Evolutionary conservation across 495 filamentous ascomycete species (phyloP).

Genomic region (Xylaria grammica): DNA sequence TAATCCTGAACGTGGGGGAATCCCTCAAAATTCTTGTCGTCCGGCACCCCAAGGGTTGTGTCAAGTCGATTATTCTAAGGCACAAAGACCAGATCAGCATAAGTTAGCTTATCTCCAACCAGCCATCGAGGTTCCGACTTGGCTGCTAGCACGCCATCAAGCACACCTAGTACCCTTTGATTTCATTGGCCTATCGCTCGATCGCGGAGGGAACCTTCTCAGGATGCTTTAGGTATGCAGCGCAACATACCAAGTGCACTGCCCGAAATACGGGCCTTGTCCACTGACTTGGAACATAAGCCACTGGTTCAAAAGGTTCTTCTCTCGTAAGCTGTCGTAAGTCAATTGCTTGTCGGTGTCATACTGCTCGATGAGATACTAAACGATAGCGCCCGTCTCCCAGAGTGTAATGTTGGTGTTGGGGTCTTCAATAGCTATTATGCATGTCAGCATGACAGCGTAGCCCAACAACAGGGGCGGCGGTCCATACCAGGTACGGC

Average conservation of each 20-base stretch:
- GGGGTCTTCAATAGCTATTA: constrained; percentile 62
- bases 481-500: constrained; percentile 51
- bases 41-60: not conserved
- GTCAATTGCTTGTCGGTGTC: constrained; percentile 38
- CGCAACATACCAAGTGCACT: constrained; percentile 23
- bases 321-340: constrained; percentile 38
- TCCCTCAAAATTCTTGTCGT: constrained; percentile 24
- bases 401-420: constrained; percentile 66
- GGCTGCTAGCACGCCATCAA: constrained; percentile 38
- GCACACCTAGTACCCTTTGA: constrained; percentile 46
- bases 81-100: constrained; percentile 40
- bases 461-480: too few relatives aligned
- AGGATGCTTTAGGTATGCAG: constrained; percentile 34
- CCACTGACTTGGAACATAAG: constrained; percentile 50
- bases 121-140: constrained; percentile 26
- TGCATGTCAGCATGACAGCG: too few relatives aligned
- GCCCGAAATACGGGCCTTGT: constrained; percentile 55
- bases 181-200: constrained; percentile 51
- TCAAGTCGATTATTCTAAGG: constrained; percentile 32
- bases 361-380: constrained; percentile 56
- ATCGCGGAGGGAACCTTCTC: constrained; percentile 47
- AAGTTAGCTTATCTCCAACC: constrained; percentile 35
- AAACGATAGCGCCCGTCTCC: constrained; percentile 69
- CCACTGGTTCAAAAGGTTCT: constrained; percentile 40
- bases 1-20: constrained; percentile 23